Evolutionary conservation across 139 green algal genomes (phyloP).

Genomic region (Chlorella sp.): DNA sequence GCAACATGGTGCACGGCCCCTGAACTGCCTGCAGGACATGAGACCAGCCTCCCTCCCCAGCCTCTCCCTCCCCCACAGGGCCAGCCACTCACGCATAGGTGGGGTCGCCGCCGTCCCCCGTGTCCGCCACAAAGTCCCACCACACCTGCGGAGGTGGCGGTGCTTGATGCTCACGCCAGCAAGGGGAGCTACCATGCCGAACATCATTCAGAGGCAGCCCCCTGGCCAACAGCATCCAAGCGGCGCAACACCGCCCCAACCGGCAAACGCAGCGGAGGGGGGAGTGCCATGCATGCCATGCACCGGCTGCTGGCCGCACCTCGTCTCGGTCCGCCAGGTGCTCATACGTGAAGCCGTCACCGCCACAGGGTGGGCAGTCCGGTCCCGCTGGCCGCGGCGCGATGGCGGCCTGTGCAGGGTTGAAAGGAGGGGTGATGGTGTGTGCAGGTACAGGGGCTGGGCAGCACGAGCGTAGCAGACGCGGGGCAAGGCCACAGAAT

Average conservation of each 20-base stretch:
- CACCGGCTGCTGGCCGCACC: neutral
- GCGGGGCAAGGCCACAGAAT: no score
- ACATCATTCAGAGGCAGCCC: no score
- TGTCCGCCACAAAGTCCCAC: constrained; percentile 92
- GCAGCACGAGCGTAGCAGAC: neutral
- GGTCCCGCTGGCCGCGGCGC: neutral
- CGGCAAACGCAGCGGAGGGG: no score
- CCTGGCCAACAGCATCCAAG: no score
- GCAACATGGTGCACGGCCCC: neutral
- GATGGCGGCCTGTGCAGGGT: neutral
- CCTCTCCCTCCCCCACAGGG: neutral
- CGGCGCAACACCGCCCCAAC: no score
- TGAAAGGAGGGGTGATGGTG: neutral
- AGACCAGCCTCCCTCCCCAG: neutral
- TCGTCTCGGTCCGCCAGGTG: constrained; percentile 66
- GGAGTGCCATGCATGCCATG: no score
- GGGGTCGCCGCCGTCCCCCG: constrained; percentile 85
- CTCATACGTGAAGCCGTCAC: constrained; percentile 90
- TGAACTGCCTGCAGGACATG: neutral
- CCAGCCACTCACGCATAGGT: constrained; percentile 68
- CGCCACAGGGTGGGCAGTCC: constrained; percentile 41
- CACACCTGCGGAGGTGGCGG: no score
- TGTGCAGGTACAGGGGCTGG: neutral
- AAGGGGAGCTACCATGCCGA: no score
- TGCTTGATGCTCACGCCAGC: no score